These are phyloP conservation scores for Microbotryum violaceum DNA, from an alignment of 1,284 basidiomycete genomes.

Conservation along the genomic window DNA sequence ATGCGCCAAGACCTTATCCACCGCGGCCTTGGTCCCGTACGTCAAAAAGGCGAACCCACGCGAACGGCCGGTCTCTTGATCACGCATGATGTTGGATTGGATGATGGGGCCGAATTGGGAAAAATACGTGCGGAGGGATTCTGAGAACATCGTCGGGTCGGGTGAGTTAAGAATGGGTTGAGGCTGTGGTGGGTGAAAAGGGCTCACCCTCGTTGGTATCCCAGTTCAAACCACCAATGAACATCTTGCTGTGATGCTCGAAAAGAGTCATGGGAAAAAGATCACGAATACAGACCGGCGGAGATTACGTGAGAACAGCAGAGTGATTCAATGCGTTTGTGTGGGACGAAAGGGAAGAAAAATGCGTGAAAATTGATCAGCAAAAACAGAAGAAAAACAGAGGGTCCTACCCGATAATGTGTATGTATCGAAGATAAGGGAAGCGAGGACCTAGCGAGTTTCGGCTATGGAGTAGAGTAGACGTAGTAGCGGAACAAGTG, in stretches of 20 bases:
- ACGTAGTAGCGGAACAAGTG: no score
- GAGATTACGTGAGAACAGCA: not conserved
- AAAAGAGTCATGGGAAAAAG: slow-evolving; percentile 33
- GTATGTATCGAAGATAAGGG: not conserved
- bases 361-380: not conserved
- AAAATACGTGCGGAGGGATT: slow-evolving; percentile 75
- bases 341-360: not conserved
- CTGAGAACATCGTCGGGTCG: slow-evolving; percentile 43
- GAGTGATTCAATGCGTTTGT: not conserved
- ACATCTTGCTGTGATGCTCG: slow-evolving; percentile 73
- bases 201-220: slow-evolving; percentile 80
- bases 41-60: slow-evolving; percentile 91
- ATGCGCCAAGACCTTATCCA: slow-evolving; percentile 75
- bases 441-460: no score
- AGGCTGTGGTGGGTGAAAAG: not conserved
- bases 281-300: slow-evolving; percentile 37
- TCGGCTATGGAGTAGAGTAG: no score
- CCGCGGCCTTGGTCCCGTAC: slow-evolving; percentile 75
- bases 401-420: slow-evolving; percentile 1
- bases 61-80: slow-evolving; percentile 72
- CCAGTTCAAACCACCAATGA: slow-evolving; percentile 93
- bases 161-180: not conserved
- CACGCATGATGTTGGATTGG: slow-evolving; percentile 91
- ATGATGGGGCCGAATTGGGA: slow-evolving; percentile 82
- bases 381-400: not conserved